These are phyloP conservation scores for Paracoccidioides lutzii DNA, from an alignment of 2,329 filamentous ascomycete genomes.

Conservation along the genomic window DNA sequence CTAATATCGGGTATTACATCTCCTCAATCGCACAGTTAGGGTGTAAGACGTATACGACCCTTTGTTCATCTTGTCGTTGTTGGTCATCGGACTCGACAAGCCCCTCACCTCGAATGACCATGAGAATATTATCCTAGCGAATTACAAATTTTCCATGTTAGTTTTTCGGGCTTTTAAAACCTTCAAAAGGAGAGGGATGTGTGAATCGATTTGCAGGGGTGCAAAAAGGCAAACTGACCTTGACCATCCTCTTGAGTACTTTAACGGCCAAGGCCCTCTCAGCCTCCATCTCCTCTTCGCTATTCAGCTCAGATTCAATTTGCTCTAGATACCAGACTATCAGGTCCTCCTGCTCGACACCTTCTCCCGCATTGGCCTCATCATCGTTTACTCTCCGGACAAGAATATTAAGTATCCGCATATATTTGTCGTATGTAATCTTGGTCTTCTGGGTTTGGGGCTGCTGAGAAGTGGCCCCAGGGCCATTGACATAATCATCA, in stretches of 20 bases:
- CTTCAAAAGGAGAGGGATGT: background rate
- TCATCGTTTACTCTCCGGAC: conserved; percentile 75
- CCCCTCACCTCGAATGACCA: conserved; percentile 64
- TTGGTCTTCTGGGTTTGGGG: conserved; percentile 55
- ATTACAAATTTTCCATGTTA: conserved; percentile 2
- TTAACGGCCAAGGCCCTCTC: conserved; percentile 65
- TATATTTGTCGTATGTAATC: conserved; percentile 92
- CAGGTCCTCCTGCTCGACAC: conserved; percentile 70
- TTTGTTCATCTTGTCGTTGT: conserved; percentile 33
- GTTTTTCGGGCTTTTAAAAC: background rate
- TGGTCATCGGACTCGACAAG: conserved; percentile 64
- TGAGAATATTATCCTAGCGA: conserved; percentile 45
- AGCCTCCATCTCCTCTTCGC: conserved; percentile 64
- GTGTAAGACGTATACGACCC: conserved; percentile 74
- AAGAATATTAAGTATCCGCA: conserved; percentile 74
- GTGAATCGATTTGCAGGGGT: too few relatives aligned
- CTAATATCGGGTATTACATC: conserved; percentile 14
- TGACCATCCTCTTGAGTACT: conserved; percentile 91
- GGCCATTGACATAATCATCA: conserved; percentile 21
- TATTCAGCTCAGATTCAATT: conserved; percentile 68
- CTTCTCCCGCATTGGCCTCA: conserved; percentile 61
- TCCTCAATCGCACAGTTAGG: conserved; percentile 79
- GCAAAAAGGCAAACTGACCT: conserved; percentile 44
- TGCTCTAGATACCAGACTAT: conserved; percentile 86
- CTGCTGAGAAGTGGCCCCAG: conserved; percentile 19